Conservation (phyloP, 345 rosid genomes). For the Gossypium anomalum region DNA sequence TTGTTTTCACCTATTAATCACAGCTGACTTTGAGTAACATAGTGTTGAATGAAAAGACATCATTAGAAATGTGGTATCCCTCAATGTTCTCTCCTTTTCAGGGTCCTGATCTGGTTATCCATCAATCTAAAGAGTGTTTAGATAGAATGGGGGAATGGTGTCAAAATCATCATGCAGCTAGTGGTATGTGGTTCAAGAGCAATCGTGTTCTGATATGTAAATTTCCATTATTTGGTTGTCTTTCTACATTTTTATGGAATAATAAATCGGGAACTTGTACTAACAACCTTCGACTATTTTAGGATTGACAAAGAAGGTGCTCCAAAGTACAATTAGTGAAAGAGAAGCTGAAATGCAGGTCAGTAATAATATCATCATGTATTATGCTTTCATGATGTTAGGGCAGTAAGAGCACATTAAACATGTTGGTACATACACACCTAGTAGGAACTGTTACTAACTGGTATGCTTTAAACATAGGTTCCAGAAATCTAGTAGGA, state of each 20-base stretch:
- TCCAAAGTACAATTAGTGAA: constrained; percentile 60
- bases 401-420: constrained; percentile 33
- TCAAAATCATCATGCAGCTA: constrained; percentile 74
- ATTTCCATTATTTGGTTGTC: not conserved
- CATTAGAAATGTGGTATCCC: not conserved
- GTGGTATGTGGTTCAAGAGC: constrained; percentile 49
- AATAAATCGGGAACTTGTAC: not conserved
- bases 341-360: constrained; percentile 88
- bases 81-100: constrained; percentile 24
- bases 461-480: not conserved
- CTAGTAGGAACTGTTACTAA: too few relatives aligned
- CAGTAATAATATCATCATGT: constrained; percentile 13
- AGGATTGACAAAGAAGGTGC: constrained; percentile 86
- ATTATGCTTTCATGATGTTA: constrained; percentile 13
- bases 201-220: constrained; percentile 12
- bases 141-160: constrained; percentile 94
- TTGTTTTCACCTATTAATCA: not conserved
- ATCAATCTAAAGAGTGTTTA: constrained; percentile 71
- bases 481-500: constrained; percentile 8
- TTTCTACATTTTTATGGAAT: not conserved
- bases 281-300: constrained; percentile 18
- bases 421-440: too few relatives aligned
- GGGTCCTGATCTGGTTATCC: constrained; percentile 91
- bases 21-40: not conserved
- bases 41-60: not conserved